A percentile compares a stretch with the other conserved stretches of the same genome.
Evolutionary conservation across 2,329 filamentous ascomycete genomes (phyloP).

Genomic region (Dactylellina leptospora): DNA sequence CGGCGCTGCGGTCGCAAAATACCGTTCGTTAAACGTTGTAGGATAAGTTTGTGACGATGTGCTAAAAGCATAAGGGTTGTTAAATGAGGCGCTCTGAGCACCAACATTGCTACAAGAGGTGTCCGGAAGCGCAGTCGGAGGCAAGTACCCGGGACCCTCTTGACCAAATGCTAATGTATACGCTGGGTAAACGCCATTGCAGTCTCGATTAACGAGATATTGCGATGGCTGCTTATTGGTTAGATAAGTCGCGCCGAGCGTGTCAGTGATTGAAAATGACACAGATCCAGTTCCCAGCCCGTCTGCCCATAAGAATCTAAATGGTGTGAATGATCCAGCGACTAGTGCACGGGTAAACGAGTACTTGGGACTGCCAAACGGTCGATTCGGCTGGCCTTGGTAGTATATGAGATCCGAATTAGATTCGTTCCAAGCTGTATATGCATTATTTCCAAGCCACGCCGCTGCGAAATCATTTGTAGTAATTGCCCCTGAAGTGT

Average conservation of each 20-base stretch:
- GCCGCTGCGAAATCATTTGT: neutral
- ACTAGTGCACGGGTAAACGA: neutral
- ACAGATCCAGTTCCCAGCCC: conserved; percentile 12
- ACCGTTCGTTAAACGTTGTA: neutral
- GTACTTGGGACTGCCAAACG: conserved; percentile 6
- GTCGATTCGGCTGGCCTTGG: neutral
- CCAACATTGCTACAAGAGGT: neutral
- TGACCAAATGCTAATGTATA: neutral
- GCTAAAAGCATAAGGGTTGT: neutral
- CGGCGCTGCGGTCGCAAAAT: neutral
- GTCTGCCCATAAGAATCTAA: conserved; percentile 18
- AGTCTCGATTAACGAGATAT: neutral
- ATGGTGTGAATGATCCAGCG: conserved; percentile 13
- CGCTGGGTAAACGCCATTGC: neutral
- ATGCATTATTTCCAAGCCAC: conserved; percentile 3
- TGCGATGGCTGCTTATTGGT: neutral
- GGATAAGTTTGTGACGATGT: neutral
- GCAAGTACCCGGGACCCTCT: neutral
- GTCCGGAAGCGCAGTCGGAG: neutral
- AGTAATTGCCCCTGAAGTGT: neutral
- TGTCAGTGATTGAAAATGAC: conserved; percentile 1
- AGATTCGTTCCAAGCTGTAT: neutral
- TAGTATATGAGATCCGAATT: conserved; percentile 6
- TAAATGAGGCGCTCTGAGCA: neutral
- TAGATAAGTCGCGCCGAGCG: neutral